Percentiles rank a stretch among this genome's conserved stretches.
Evolutionary conservation across 116 monocot species (phyloP).

Genomic region (Posidonia oceanica): DNA sequence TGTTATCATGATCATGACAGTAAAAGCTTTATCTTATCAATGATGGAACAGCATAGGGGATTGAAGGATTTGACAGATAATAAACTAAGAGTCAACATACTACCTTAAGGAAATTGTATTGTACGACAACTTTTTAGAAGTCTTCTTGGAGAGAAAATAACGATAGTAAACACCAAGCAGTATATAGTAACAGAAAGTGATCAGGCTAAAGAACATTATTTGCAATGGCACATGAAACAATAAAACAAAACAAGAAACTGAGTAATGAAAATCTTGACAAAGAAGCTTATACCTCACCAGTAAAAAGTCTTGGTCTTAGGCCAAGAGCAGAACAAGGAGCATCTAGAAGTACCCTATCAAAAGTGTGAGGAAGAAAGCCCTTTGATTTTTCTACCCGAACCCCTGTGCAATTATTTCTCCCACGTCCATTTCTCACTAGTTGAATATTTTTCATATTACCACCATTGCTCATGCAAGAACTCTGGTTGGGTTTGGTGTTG

Average conservation of each 20-base stretch:
- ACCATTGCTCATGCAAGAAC: constrained; percentile 27
- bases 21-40: too few relatives aligned
- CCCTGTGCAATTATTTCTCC: constrained; percentile 55
- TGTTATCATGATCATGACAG: too few relatives aligned
- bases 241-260: not conserved
- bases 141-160: too few relatives aligned
- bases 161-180: too few relatives aligned
- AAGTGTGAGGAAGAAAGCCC: constrained; percentile 69
- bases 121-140: too few relatives aligned
- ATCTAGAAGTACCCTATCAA: constrained; percentile 95
- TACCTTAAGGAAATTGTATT: too few relatives aligned
- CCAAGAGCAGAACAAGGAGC: constrained; percentile 99
- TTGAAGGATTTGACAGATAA: too few relatives aligned
- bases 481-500: constrained; percentile 10
- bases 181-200: not conserved
- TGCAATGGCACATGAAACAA: not conserved
- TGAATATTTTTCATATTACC: constrained; percentile 8
- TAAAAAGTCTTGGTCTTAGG: constrained; percentile 85
- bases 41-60: too few relatives aligned
- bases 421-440: constrained; percentile 71
- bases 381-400: constrained; percentile 54
- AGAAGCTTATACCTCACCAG: constrained; percentile 51
- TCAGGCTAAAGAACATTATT: not conserved
- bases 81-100: too few relatives aligned
- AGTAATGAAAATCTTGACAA: not conserved